These are phyloP conservation scores for Podila horticola DNA, from an alignment of 192 early-diverging fungal species.

Conservation along the genomic window DNA sequence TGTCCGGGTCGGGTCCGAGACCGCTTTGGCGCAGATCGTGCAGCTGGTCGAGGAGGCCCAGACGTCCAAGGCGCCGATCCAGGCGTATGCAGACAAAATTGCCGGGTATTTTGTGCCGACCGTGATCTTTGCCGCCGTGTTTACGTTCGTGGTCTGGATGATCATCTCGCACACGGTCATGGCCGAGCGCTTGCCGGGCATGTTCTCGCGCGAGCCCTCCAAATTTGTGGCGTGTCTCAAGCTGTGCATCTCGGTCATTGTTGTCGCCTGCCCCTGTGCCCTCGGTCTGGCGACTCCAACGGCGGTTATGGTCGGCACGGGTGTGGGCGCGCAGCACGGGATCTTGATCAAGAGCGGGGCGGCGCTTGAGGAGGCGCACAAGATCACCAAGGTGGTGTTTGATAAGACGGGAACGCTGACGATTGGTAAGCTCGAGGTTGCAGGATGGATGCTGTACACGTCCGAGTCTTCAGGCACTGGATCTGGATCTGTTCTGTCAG, in stretches of 20 bases:
- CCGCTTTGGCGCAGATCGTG: constrained; percentile 92
- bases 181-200: constrained; percentile 41
- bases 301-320: constrained; percentile 98
- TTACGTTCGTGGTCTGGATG: constrained; percentile 85
- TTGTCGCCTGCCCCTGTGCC: constrained; percentile 98
- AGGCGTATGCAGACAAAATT: constrained; percentile 89
- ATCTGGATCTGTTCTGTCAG: neutral
- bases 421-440: constrained; percentile 73
- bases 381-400: constrained; percentile 89
- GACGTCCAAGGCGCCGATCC: constrained; percentile 94
- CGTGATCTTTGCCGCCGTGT: constrained; percentile 76
- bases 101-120: constrained; percentile 93
- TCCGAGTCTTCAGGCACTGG: neutral
- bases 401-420: constrained; percentile 99
- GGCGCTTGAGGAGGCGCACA: constrained; percentile 83
- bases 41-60: constrained; percentile 94
- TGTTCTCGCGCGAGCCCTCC: constrained; percentile 60
- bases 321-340: constrained; percentile 93
- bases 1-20: constrained; percentile 88
- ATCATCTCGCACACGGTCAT: constrained; percentile 61
- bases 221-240: constrained; percentile 86
- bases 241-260: constrained; percentile 93
- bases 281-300: constrained; percentile 96
- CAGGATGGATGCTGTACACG: constrained; percentile 53
- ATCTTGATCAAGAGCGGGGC: constrained; percentile 97